Evolutionary conservation across 108 stramenopile genomes (phyloP).

Genomic region (Cyclotella kingstonii): DNA sequence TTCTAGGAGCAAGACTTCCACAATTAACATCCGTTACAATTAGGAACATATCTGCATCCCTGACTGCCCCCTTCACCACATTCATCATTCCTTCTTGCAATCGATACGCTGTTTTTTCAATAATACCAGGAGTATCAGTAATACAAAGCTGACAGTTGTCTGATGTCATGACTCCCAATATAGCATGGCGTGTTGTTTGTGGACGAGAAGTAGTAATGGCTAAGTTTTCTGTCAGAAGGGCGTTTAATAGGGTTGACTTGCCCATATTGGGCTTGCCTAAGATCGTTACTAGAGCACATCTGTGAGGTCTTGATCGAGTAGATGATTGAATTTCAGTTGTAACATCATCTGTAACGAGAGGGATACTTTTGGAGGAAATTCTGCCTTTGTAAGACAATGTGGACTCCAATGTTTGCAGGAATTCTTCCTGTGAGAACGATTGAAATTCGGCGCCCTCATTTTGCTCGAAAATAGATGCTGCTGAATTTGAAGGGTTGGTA

Average conservation of each 20-base stretch:
- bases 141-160: constrained; percentile 75
- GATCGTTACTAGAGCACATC: constrained; percentile 19
- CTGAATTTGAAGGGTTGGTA: too few relatives aligned
- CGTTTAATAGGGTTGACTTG: constrained; percentile 87
- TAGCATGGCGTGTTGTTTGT: constrained; percentile 91
- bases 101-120: constrained; percentile 76
- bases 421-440: constrained; percentile 7
- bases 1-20: constrained; percentile 42
- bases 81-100: constrained; percentile 91
- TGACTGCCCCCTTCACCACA: constrained; percentile 66
- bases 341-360: too few relatives aligned
- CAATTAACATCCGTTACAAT: constrained; percentile 80
- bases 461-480: too few relatives aligned
- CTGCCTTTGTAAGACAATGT: constrained; percentile 15
- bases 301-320: too few relatives aligned
- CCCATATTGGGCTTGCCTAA: constrained; percentile 90
- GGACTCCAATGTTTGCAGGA: constrained; percentile 7
- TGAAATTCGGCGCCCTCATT: background rate
- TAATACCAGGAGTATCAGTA: constrained; percentile 89
- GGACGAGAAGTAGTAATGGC: constrained; percentile 82
- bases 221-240: constrained; percentile 68
- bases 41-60: constrained; percentile 64
- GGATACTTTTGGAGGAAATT: constrained; percentile 12
- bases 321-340: too few relatives aligned
- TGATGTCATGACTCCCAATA: constrained; percentile 78